Base-by-base conservation (phyloP, 1,284 basidiomycete species). In the Cryptococcus sp. region DNA sequence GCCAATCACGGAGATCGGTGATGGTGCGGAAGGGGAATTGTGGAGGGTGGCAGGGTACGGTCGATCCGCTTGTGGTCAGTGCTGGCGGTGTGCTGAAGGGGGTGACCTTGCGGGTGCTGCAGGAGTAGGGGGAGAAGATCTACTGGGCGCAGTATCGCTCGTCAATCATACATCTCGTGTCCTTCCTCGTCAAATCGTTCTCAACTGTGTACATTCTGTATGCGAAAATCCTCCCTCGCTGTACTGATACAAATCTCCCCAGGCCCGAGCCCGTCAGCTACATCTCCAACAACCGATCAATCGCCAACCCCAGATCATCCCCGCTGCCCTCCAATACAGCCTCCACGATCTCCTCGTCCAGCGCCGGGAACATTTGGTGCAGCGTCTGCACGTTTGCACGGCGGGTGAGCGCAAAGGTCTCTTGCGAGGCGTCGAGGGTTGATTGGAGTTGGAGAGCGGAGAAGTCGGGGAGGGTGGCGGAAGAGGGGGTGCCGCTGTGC, bases 221-320 rank as follows among this genome's bases (percentile, higher is more conserved):
- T 47, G 2, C 33, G n/a, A 23, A 47, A 8, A 47, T 47, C 12
- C 46, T n/a, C 23, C 16, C 23, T 42, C 33, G 12, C 46, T 36
- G 23, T 15, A 13, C 4, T 28, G 46, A 11, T 28, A 16, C 33
- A 2, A 47, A 47, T 13, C n/a, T 12, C 5, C 24, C n/a, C n/a
- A 8, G 12, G 7, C 46, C 18, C 46, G 8, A 16, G 16, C 8
- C 21, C n/a, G 33, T 33, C 6, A 6, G 15, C 50, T 60, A 66
- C 64, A 65, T 66, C 40, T 66, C 69, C 57, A 71, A 55, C 42
- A 69, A 65, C 50, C 69, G 54, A 74, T 95, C 92, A 66, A 95
- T 93, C 69, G 90, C 91, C 80, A 84, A 83, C 53, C 90, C 92
- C 57, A 95, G 71, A 77, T 96, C 91, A 24, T 88, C 88, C n/a